phyloP scores from a whole-genome alignment of 2,329 filamentous ascomycete species.

The Verticillium albo-atrum region DNA sequence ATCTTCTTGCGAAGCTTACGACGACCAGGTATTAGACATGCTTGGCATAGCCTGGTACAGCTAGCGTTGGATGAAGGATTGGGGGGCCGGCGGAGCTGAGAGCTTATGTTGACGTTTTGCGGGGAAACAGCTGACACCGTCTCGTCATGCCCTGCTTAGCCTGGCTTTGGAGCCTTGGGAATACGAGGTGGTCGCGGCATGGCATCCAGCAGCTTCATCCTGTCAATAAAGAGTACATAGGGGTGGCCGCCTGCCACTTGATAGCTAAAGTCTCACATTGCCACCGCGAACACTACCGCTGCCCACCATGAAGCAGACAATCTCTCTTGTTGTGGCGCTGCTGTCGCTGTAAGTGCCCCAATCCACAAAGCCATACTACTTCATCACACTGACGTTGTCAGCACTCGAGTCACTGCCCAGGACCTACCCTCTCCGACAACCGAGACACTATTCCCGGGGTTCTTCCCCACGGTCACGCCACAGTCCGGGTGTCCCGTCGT shows the following conservation, averaged over 20 bases:
- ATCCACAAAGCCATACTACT: background rate
- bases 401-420: background rate
- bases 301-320: background rate
- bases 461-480: background rate
- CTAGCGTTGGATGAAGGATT: background rate
- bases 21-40: background rate
- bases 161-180: background rate
- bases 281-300: background rate
- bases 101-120: background rate
- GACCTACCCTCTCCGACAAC: background rate
- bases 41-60: background rate
- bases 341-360: background rate
- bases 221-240: background rate
- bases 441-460: background rate
- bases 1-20: too few species aligned
- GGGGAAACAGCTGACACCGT: background rate
- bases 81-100: background rate
- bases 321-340: background rate
- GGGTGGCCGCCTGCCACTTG: background rate
- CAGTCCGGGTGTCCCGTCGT: conserved; percentile 25
- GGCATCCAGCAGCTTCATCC: background rate
- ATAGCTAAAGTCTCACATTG: too few species aligned
- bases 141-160: background rate
- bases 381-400: background rate
- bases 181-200: background rate